Evolutionary conservation across 2,329 filamentous ascomycete genomes (phyloP), one percentile per base, ranked within the genome.

Genomic region (Hortaea werneckii): DNA sequence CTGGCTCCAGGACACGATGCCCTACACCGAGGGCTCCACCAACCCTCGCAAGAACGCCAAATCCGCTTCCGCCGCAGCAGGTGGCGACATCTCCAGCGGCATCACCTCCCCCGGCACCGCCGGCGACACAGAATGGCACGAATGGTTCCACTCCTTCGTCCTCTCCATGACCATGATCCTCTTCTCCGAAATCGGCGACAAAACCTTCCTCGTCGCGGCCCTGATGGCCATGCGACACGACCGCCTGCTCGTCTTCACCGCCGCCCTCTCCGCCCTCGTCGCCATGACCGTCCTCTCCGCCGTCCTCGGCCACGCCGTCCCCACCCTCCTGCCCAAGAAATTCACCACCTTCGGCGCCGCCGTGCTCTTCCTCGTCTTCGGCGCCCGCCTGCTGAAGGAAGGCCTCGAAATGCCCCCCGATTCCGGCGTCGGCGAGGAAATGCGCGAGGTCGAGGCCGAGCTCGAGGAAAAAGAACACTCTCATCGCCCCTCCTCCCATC

Each of bases 161-260:
- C 80, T 96, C 29, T 94, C 92, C 11, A 80, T 95, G 49, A 90
- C 89, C 47, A 98, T 96, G 92, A 98, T 98, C 58, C 73, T 96
- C 51, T 84, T 96, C 58, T 95, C 90, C 40, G 92, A 98, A 65
- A 81, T 98, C 58, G 92, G 92, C 52, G 92, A 98, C 77, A 98
- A 98, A 71, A 98, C 92, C 0, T 98, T 98, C 72, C 76, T 98
- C 38, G 87, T 98, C 20, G 92, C 92, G 5, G 90, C 89, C 6
- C 78, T 98, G 12, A 98, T 98, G 92, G 92, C 92, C 9, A 98
- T 98, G 92, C 92, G 95, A 64, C 90, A 98, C 60, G 85, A 92
- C 51, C 83, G 92, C 43, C 72, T 95, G 53, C 77, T 96, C 9
- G 92, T 98, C 50, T 98, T 98, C 69, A 85, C 87, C 1, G 88